Base-by-base conservation (phyloP, 768 basidiomycete genomes). In the Amanita subjunquillea region DNA sequence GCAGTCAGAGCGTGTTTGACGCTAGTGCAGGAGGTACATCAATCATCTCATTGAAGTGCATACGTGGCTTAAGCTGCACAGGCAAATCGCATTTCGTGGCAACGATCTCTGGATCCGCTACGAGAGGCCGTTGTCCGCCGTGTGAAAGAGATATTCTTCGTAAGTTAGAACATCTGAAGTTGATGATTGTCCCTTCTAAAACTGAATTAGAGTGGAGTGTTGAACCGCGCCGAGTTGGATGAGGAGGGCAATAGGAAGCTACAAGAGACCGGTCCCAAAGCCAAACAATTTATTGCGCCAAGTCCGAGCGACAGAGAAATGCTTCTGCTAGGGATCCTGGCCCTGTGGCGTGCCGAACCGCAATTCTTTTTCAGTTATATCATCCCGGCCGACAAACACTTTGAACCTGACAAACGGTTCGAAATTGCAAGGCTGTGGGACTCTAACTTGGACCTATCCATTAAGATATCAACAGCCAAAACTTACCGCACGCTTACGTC, bases 1-100 rank as follows among this genome's bases (percentile, higher is more conserved):
- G 91, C 77, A 2, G 72, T 92, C 50, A 81, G 84, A 56, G 87
- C 91, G 2, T 82, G 77, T 58, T 65, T 87, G 38, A 86, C 81
- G 0, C 62, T 91, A 30, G 69, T 76, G 6, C 73, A 79, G 49
- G 89, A 93, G 71, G 85, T 82, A 60, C 53, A 68, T 13, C 22
- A 48, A 25, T 7, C 23, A n/a, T 54, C 12, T 9, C 2, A 25
- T 36, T 12, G 15, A 23, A n/a, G 6, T 13, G 22, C 30, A 4
- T 37, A 12, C 6, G 4, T 30, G 48, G 25, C 37, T 50, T 8
- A 51, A 29, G 22, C 12, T 32, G 9, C 20, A 3, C 54, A 84
- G 83, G 75, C 75, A 3, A 48, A 67, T 10, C 73, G 72, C 12
- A 69, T 87, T 47, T 71, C 74, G 2, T 84, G 69, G 74, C 85